Evolutionary conservation across 2,329 filamentous ascomycete species (phyloP).

Genomic region (Colletotrichum navitas): DNA sequence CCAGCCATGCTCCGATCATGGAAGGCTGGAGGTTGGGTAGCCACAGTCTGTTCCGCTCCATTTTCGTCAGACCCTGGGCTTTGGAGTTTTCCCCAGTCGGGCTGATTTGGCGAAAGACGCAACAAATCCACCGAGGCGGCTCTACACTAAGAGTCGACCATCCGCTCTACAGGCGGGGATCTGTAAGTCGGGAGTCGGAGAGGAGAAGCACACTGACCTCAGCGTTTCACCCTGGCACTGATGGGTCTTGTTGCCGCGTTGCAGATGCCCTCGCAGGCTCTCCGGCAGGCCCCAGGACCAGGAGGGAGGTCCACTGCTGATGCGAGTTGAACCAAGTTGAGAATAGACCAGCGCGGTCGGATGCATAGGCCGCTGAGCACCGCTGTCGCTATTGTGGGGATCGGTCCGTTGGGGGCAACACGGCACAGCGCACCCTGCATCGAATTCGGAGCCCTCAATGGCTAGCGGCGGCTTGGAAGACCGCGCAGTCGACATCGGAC

Average conservation of each 20-base stretch:
- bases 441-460: constrained; percentile 18
- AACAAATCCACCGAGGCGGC: constrained; percentile 23
- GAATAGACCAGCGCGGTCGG: constrained; percentile 36
- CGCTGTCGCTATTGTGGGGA: constrained; percentile 34
- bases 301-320: constrained; percentile 26
- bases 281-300: constrained; percentile 19
- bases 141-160: constrained; percentile 21
- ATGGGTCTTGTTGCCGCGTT: constrained; percentile 3
- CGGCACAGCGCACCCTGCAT: constrained; percentile 31
- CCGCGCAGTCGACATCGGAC: constrained; percentile 17
- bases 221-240: constrained; percentile 13
- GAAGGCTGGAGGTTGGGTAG: constrained; percentile 28
- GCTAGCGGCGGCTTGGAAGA: background rate
- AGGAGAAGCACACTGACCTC: constrained; percentile 17
- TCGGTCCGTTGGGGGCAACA: constrained; percentile 25
- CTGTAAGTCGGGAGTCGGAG: constrained; percentile 20
- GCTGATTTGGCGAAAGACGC: background rate
- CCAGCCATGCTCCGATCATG: constrained; percentile 36
- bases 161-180: constrained; percentile 20
- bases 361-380: constrained; percentile 30
- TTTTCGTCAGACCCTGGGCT: constrained; percentile 38
- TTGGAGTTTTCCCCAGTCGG: constrained; percentile 9
- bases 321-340: constrained; percentile 33
- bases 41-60: constrained; percentile 35
- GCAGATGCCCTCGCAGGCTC: constrained; percentile 2